phyloP scores from a whole-genome alignment of 805 yeast genomes.

The Suhomyces pyralidae region DNA sequence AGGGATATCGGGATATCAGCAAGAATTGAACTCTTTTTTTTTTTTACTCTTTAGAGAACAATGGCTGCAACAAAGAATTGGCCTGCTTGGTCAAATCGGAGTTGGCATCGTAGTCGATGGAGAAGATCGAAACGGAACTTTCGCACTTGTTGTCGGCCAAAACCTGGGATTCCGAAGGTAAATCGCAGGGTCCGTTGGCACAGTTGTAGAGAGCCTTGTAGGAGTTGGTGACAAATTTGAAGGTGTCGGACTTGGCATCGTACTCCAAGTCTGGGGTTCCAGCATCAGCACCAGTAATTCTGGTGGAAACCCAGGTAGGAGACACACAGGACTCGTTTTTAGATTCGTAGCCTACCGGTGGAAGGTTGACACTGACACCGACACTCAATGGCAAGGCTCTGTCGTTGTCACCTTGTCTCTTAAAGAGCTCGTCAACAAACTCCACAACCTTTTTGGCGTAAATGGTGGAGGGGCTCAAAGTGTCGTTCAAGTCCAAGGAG shows the following conservation, averaged over 20 bases:
- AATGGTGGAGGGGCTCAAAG: constrained; percentile 42
- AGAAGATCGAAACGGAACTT: constrained; percentile 23
- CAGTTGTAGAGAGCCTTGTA: constrained; percentile 23
- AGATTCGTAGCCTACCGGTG: constrained; percentile 32
- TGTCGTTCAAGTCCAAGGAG: constrained; percentile 37
- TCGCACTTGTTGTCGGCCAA: constrained; percentile 25
- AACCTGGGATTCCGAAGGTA: constrained; percentile 42
- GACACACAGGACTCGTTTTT: constrained; percentile 40
- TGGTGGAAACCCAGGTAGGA: constrained; percentile 43
- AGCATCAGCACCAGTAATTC: constrained; percentile 44
- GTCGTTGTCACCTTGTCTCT: constrained; percentile 33
- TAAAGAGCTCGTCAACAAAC: constrained; percentile 37
- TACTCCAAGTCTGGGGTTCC: constrained; percentile 29
- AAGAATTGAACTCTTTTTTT: too few species aligned
- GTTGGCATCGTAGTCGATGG: constrained; percentile 30
- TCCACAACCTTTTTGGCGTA: constrained; percentile 41
- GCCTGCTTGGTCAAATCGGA: constrained; percentile 11
- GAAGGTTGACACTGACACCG: constrained; percentile 50
- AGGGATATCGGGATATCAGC: too few species aligned
- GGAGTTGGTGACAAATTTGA: constrained; percentile 12
- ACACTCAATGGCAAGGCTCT: constrained; percentile 41
- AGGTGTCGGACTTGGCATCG: constrained; percentile 39
- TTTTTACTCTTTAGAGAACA: constrained; percentile 6
- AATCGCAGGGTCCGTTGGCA: constrained; percentile 40
- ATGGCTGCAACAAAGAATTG: constrained; percentile 10